These are phyloP conservation scores for Camellia sinensis DNA, from an alignment of 148 eudicot genomes.

Conservation along the genomic window DNA sequence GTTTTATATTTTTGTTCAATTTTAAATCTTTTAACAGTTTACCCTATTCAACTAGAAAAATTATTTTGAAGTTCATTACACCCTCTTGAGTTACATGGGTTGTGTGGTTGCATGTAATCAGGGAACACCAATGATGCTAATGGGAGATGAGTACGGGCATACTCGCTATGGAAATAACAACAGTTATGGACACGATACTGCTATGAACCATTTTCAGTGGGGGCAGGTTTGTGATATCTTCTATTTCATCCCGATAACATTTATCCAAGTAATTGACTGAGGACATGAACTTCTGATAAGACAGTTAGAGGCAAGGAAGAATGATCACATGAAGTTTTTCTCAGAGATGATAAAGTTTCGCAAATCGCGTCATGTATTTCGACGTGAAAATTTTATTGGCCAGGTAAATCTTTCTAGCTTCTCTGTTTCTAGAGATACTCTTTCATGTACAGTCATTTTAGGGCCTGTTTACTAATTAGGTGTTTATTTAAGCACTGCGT, in stretches of 20 bases:
- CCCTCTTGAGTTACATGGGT: not conserved
- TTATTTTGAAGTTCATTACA: not conserved
- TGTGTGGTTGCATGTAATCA: slow-evolving; percentile 23
- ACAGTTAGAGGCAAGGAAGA: slow-evolving; percentile 69
- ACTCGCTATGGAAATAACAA: slow-evolving; percentile 95
- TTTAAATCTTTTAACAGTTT: not conserved
- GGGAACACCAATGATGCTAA: slow-evolving; percentile 99
- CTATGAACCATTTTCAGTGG: slow-evolving; percentile 94
- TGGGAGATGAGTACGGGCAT: slow-evolving; percentile 99
- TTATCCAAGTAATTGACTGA: not conserved
- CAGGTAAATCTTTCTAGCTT: slow-evolving; percentile 38
- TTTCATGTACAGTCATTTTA: not conserved
- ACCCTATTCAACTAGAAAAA: not conserved
- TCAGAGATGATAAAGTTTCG: slow-evolving; percentile 81
- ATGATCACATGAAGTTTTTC: slow-evolving; percentile 75
- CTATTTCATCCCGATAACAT: not conserved
- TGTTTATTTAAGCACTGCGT: not conserved
- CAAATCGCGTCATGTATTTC: slow-evolving; percentile 43
- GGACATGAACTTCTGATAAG: slow-evolving; percentile 15
- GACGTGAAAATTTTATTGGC: slow-evolving; percentile 62
- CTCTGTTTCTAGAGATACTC: not conserved
- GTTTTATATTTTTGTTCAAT: not conserved
- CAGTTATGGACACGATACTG: slow-evolving; percentile 89
- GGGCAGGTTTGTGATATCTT: slow-evolving; percentile 50
- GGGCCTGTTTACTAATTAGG: not conserved